These are phyloP conservation scores for Penicillium cataractarum DNA, from an alignment of 495 filamentous ascomycete species.

Conservation along the genomic window DNA sequence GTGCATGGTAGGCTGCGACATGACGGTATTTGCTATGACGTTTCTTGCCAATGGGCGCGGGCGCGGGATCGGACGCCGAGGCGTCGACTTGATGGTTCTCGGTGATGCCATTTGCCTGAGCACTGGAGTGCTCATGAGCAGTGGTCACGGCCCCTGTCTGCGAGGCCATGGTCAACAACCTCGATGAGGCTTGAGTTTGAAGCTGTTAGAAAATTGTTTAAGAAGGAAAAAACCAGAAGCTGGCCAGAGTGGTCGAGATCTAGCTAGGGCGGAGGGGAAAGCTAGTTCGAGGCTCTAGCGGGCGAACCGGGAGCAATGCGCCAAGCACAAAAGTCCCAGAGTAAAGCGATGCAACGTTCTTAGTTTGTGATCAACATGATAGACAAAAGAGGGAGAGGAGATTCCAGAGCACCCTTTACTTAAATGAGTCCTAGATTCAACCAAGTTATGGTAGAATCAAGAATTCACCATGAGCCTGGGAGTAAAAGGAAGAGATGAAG, in stretches of 20 bases:
- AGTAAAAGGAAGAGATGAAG: neutral
- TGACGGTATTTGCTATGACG: constrained; percentile 74
- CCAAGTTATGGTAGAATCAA: neutral
- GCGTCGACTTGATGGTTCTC: constrained; percentile 9
- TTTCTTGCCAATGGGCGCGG: constrained; percentile 19
- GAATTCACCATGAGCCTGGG: neutral
- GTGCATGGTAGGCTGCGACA: constrained; percentile 80
- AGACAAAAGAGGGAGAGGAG: neutral
- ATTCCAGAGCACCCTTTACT: neutral
- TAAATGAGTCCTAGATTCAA: neutral
- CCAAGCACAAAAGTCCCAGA: constrained; percentile 4
- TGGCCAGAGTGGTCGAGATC: neutral
- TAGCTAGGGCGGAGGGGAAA: neutral
- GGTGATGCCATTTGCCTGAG: constrained; percentile 12
- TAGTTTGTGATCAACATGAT: neutral
- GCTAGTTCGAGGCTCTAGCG: constrained; percentile 12
- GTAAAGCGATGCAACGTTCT: neutral
- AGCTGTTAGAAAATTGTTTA: neutral
- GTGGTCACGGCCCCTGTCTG: constrained; percentile 20
- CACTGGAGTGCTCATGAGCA: constrained; percentile 17
- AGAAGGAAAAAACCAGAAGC: neutral
- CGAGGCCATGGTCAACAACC: constrained; percentile 24
- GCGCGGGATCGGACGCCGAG: constrained; percentile 9
- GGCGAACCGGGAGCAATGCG: constrained; percentile 1
- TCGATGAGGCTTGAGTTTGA: neutral